These are phyloP conservation scores for Aeminium ludgeri DNA, from an alignment of 495 filamentous ascomycete genomes.

Conservation along the genomic window DNA sequence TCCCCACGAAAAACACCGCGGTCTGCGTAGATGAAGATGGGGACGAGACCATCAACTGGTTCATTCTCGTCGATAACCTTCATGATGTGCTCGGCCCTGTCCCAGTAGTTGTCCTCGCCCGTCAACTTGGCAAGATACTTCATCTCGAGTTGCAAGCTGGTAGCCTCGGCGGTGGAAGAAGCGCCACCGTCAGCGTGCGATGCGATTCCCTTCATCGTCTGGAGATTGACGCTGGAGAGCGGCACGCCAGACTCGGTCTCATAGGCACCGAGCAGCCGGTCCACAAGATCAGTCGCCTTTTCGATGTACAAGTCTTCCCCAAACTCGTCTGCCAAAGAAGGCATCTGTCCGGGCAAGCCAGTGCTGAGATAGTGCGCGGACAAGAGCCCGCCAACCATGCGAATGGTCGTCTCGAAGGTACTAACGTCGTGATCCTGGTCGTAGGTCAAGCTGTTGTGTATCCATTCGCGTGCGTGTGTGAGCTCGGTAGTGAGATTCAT, in stretches of 20 bases:
- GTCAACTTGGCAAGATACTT: slow-evolving; percentile 94
- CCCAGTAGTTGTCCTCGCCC: slow-evolving; percentile 83
- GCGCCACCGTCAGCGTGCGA: slow-evolving; percentile 80
- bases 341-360: slow-evolving; percentile 20
- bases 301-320: slow-evolving; percentile 87
- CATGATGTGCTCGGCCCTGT: slow-evolving; percentile 78
- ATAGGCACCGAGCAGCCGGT: slow-evolving; percentile 73
- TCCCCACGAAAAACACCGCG: slow-evolving; percentile 59
- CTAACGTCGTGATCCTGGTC: slow-evolving; percentile 89
- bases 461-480: slow-evolving; percentile 75
- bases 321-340: slow-evolving; percentile 27
- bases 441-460: slow-evolving; percentile 64
- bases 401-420: slow-evolving; percentile 96
- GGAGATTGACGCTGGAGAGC: slow-evolving; percentile 78
- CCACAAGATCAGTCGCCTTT: slow-evolving; percentile 83
- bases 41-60: slow-evolving; percentile 64
- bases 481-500: slow-evolving; percentile 92
- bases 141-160: slow-evolving; percentile 85
- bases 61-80: slow-evolving; percentile 69
- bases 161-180: slow-evolving; percentile 83
- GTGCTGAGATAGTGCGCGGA: slow-evolving; percentile 89
- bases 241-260: slow-evolving; percentile 75
- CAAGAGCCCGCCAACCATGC: slow-evolving; percentile 87
- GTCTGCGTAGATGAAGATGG: slow-evolving; percentile 75
- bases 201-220: slow-evolving; percentile 49